Conservation (phyloP, 2,329 filamentous ascomycete genomes). For the Diaporthe humulicola region DNA sequence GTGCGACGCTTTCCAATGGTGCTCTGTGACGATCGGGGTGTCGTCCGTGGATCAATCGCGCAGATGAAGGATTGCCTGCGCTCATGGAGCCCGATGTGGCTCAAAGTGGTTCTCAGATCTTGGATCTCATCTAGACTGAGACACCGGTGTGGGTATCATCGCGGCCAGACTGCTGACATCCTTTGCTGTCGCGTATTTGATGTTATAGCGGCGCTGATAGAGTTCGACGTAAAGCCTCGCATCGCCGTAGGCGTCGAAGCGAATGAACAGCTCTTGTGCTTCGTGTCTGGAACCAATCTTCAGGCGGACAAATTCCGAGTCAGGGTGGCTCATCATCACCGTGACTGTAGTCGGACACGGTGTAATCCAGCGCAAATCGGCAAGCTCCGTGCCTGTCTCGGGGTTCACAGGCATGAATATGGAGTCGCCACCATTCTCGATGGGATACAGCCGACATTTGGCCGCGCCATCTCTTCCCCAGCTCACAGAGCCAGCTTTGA, state of each 20-base stretch:
- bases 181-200: too few species aligned
- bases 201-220: neutral
- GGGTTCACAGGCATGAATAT: neutral
- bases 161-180: too few species aligned
- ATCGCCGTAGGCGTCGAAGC: neutral
- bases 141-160: too few species aligned
- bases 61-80: too few species aligned
- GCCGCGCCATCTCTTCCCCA: neutral
- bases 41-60: too few species aligned
- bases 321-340: neutral
- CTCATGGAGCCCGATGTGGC: too few species aligned
- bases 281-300: neutral
- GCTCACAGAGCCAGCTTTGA: accelerated
- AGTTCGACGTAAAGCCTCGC: neutral
- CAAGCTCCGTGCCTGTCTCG: neutral
- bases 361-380: neutral
- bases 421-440: accelerated
- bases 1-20: too few species aligned
- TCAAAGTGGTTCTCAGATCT: too few species aligned
- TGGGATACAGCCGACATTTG: neutral
- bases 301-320: neutral
- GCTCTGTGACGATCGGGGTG: neutral
- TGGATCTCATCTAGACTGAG: too few species aligned
- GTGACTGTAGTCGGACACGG: accelerated
- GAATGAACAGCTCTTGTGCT: neutral